These are phyloP conservation scores for Vachellia collinsii DNA, from an alignment of 306 rosid species.

Conservation along the genomic window DNA sequence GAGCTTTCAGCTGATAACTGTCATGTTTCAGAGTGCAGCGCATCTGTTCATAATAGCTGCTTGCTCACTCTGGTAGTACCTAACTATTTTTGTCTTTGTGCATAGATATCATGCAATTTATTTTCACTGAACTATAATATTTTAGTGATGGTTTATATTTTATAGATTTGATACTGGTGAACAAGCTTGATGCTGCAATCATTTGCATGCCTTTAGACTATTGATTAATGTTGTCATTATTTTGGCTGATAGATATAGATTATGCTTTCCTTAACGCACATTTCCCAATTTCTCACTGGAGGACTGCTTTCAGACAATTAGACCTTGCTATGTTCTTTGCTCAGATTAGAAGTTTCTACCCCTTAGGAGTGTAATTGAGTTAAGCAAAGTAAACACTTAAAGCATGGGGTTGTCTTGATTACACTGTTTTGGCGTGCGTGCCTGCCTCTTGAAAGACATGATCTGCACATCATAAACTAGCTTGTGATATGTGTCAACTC, in stretches of 20 bases:
- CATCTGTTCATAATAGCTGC: slow-evolving; percentile 56
- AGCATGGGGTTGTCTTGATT: slow-evolving; percentile 10
- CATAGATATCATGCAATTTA: neutral
- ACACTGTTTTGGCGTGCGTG: neutral
- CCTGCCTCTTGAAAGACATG: neutral
- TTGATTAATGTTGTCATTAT: slow-evolving; percentile 17
- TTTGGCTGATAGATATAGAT: slow-evolving; percentile 26
- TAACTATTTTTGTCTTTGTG: slow-evolving; percentile 32
- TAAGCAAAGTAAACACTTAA: neutral
- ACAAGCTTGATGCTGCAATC: slow-evolving; percentile 11
- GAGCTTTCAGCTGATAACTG: slow-evolving; percentile 49
- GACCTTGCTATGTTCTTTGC: slow-evolving; percentile 9
- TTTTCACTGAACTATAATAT: neutral
- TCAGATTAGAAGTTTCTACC: neutral
- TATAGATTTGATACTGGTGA: slow-evolving; percentile 15
- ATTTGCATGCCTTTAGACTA: slow-evolving; percentile 16
- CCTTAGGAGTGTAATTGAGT: neutral
- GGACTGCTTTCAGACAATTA: slow-evolving; percentile 5
- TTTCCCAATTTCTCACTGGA: slow-evolving; percentile 25
- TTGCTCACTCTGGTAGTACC: slow-evolving; percentile 75
- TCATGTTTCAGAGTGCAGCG: slow-evolving; percentile 33
- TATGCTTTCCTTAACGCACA: neutral
- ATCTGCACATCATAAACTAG: neutral
- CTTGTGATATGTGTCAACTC: slow-evolving; percentile 9
- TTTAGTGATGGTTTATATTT: slow-evolving; percentile 10